A percentile compares a stretch with the other conserved stretches of the same genome.
phyloP scores from a whole-genome alignment of 2,329 filamentous ascomycete genomes.

The Raffaelea albimanens region DNA sequence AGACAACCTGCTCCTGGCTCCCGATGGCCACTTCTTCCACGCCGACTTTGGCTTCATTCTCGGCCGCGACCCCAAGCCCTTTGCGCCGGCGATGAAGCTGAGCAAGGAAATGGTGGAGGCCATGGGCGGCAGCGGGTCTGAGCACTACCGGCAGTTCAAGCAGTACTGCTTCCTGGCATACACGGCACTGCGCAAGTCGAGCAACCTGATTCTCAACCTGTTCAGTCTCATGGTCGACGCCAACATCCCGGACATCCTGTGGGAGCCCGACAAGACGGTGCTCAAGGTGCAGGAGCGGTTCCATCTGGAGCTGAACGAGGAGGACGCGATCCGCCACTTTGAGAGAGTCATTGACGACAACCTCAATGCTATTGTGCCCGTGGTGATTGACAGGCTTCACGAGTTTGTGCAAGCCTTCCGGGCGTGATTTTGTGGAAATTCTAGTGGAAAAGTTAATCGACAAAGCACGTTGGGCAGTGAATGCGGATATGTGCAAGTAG shows the following conservation, averaged over 20 bases:
- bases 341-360: conserved; percentile 87
- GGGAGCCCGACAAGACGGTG: conserved; percentile 89
- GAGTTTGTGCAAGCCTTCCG: conserved; percentile 87
- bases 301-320: conserved; percentile 81
- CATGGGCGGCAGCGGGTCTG: conserved; percentile 78
- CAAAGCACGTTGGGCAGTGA: too few species aligned
- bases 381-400: conserved; percentile 91
- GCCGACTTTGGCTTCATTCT: conserved; percentile 98
- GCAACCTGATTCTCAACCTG: conserved; percentile 84
- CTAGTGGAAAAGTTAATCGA: too few species aligned
- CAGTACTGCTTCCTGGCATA: conserved; percentile 96
- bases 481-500: too few species aligned
- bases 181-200: conserved; percentile 79
- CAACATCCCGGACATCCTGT: conserved; percentile 88
- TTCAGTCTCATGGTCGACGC: conserved; percentile 97
- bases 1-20: conserved; percentile 85
- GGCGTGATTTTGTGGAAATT: conserved; percentile 38
- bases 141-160: conserved; percentile 82
- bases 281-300: conserved; percentile 93
- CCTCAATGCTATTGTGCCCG: conserved; percentile 78
- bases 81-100: conserved; percentile 93
- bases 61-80: conserved; percentile 92
- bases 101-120: conserved; percentile 98
- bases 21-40: conserved; percentile 93
- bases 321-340: conserved; percentile 82